Evolutionary conservation across 2,329 filamentous ascomycete genomes (phyloP).

Genomic region (Pezicula radicicola): DNA sequence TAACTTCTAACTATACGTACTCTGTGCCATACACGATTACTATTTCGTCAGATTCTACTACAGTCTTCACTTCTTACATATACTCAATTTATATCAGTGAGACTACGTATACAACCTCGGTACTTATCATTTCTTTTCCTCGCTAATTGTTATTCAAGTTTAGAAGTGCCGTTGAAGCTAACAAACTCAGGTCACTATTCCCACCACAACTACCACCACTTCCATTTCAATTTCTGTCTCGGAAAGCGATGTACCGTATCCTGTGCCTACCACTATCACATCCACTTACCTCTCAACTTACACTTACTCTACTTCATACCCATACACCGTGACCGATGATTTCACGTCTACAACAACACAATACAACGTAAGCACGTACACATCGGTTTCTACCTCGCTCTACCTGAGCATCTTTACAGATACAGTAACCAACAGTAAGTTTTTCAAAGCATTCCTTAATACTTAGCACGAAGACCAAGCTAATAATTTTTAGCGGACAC

Average conservation of each 20-base stretch:
- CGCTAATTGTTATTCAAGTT: not conserved
- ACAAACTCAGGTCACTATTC: not conserved
- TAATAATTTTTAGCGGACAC: not conserved
- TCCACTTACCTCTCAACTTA: not conserved
- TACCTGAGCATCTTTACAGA: not conserved
- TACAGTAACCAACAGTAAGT: conserved; percentile 1
- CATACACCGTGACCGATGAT: conserved; percentile 3
- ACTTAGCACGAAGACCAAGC: not conserved
- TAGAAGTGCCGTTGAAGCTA: not conserved
- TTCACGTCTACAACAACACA: conserved; percentile 1
- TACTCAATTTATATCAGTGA: not conserved
- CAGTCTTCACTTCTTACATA: not conserved
- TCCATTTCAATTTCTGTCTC: conserved; percentile 4
- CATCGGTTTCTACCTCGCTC: conserved; percentile 7
- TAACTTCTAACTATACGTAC: not conserved
- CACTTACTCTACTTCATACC: conserved; percentile 5
- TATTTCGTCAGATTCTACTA: not conserved
- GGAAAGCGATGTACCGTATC: not conserved
- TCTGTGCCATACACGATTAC: conserved; percentile 5
- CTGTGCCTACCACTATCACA: not conserved
- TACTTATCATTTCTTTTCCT: not conserved
- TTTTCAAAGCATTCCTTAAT: not conserved
- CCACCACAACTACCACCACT: not conserved
- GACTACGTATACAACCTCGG: not conserved
- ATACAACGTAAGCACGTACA: conserved; percentile 12